Conservation (phyloP, 176 grass and related monocot species). For the Musa troglodytarum region DNA sequence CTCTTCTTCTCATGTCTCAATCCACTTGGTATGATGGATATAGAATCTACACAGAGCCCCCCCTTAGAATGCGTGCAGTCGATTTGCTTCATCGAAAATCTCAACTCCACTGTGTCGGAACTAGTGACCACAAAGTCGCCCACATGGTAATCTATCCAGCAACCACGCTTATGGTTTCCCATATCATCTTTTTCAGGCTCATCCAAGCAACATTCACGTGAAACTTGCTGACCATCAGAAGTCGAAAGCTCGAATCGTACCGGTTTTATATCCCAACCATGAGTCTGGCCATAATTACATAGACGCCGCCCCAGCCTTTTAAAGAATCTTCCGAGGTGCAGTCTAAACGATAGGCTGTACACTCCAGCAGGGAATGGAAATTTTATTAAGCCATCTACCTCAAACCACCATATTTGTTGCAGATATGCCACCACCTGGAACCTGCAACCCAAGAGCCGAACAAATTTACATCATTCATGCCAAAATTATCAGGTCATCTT, state of each 20-base stretch:
- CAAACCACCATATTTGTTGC: constrained; percentile 25
- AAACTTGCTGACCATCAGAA: constrained; percentile 16
- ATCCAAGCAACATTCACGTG: constrained; percentile 8
- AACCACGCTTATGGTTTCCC: neutral
- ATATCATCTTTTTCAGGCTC: constrained; percentile 1
- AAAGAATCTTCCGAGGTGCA: constrained; percentile 22
- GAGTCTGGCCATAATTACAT: constrained; percentile 11
- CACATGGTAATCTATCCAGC: constrained; percentile 14
- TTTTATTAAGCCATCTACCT: constrained; percentile 7
- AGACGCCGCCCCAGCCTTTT: neutral
- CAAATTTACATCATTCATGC: neutral
- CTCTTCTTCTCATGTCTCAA: neutral
- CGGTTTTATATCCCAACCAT: constrained; percentile 16
- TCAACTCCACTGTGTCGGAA: constrained; percentile 8
- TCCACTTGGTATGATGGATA: constrained; percentile 6
- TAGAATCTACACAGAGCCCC: constrained; percentile 11
- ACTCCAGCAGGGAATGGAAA: constrained; percentile 20
- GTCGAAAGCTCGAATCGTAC: constrained; percentile 12
- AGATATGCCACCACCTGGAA: constrained; percentile 19
- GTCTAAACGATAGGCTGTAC: constrained; percentile 14
- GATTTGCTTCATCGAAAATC: constrained; percentile 21
- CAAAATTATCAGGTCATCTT: neutral
- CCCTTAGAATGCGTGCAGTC: constrained; percentile 22
- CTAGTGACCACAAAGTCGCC: constrained; percentile 16
- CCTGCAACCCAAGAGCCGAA: neutral